These are phyloP conservation scores for Ceratobasidium sp. DNA, from an alignment of 1,284 basidiomycete species.

Conservation along the genomic window DNA sequence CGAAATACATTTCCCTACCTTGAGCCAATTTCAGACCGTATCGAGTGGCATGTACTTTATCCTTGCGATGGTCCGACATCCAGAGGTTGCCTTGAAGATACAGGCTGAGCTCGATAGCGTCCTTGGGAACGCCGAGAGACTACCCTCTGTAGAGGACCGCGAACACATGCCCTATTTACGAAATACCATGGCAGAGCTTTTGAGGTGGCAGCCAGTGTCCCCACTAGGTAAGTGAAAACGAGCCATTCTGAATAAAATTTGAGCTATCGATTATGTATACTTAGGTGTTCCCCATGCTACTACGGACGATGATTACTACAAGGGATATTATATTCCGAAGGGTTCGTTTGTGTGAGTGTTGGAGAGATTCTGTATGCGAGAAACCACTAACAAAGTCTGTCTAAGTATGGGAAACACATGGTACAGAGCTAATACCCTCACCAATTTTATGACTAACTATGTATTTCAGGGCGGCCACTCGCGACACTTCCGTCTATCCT, in stretches of 20 bases:
- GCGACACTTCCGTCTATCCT: conserved; percentile 6
- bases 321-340: conserved; percentile 22
- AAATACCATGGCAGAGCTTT: background rate
- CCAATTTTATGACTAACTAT: too few species aligned
- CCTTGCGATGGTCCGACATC: conserved; percentile 16
- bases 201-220: conserved; percentile 18
- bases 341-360: conserved; percentile 20
- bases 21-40: too few species aligned
- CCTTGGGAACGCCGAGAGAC: conserved; percentile 12
- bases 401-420: conserved; percentile 27
- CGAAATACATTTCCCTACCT: too few species aligned
- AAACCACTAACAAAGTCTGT: background rate
- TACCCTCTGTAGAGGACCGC: background rate
- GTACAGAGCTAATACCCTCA: background rate
- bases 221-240: conserved; percentile 18
- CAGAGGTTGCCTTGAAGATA: conserved; percentile 11
- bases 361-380: background rate
- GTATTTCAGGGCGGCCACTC: conserved; percentile 15
- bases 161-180: conserved; percentile 13
- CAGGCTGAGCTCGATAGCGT: conserved; percentile 20
- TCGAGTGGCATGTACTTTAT: conserved; percentile 6
- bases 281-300: conserved; percentile 16
- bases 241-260: too few species aligned
- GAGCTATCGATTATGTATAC: background rate
- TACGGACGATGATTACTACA: conserved; percentile 28